phyloP scores from a whole-genome alignment of 768 basidiomycete genomes.

The Xerocomellus amylosporus region DNA sequence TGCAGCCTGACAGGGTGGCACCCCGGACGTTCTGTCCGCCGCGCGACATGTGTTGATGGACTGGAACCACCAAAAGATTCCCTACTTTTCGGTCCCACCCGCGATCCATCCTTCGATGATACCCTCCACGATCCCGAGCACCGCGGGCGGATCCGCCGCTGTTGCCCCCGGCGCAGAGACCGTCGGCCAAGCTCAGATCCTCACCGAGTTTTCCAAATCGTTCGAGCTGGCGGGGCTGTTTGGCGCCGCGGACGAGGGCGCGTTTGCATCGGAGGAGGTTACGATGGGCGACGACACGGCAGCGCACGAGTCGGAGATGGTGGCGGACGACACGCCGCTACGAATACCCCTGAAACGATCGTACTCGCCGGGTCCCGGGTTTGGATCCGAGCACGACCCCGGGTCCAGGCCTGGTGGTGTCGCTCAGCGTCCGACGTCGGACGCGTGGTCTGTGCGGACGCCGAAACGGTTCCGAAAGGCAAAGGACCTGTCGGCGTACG shows the following conservation, averaged over 20 bases:
- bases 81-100: conserved; percentile 83
- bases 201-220: conserved; percentile 66
- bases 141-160: conserved; percentile 35
- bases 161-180: conserved; percentile 74
- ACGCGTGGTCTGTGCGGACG: conserved; percentile 11
- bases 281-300: conserved; percentile 45
- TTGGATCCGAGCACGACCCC: background rate
- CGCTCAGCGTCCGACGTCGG: background rate
- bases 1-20: conserved; percentile 61
- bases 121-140: conserved; percentile 40
- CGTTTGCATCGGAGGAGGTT: conserved; percentile 47
- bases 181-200: conserved; percentile 78
- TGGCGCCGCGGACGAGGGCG: conserved; percentile 76
- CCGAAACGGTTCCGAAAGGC: conserved; percentile 62
- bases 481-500: conserved; percentile 53
- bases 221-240: conserved; percentile 84
- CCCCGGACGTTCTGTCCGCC: conserved; percentile 80
- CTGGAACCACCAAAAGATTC: conserved; percentile 97
- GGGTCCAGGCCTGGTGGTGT: background rate
- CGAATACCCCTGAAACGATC: conserved; percentile 32
- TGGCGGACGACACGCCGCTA: conserved; percentile 39
- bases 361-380: conserved; percentile 7
- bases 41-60: conserved; percentile 82
- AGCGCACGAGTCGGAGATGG: conserved; percentile 32
- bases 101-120: conserved; percentile 72